Base-by-base conservation (phyloP, 306 rosid genomes). In the Prosopis cineraria region DNA sequence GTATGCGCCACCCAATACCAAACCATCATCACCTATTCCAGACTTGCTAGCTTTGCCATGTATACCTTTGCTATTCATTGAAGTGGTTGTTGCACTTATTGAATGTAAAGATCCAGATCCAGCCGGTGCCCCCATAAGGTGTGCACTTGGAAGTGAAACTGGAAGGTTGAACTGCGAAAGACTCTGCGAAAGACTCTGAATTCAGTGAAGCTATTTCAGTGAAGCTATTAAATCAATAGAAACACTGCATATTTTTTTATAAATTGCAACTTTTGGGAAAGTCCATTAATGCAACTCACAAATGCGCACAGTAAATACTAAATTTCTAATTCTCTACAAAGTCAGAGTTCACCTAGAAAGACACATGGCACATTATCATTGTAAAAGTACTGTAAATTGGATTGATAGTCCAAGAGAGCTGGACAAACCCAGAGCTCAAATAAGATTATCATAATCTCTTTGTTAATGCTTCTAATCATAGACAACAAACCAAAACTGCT, bases 81-180 rank as follows among this genome's bases (percentile, higher is more conserved):
- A 83, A 75, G 87, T 58, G 37, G 91, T 73, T 78, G 97, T 86
- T 68, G 92, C 84, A 89, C 87, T 80, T 27, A 86, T 81, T 70
- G 96, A 68, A 81, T 91, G 88, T 70, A 89, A 78, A 74, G 97
- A 81, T 83, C 98, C 97, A 41, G 97, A 79, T 80, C 93, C 96
- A 64, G 89, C 76, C 79, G 90, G 74, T 66, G 89, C 84, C 73
- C 99, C 98, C 41, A 87, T 76, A 64, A 95, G 76, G 81, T 90
- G 98, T 50, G 88, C 89, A 81, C 77, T 93, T 85, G 98, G 91
- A 83, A 92, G 88, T 8, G 99, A 89, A 72, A 89, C 96, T 44
- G 99, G 99, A 79, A 96, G 99, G 85, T 96, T 96, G 75, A 96
- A 96, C 91, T 93, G 99, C 73, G 99, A 96, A 78, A 96, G 97